Percentiles rank a stretch among this genome's conserved stretches.
phyloP scores from a whole-genome alignment of 208 protist genomes.

The Acanthamoeba comandoni region DNA sequence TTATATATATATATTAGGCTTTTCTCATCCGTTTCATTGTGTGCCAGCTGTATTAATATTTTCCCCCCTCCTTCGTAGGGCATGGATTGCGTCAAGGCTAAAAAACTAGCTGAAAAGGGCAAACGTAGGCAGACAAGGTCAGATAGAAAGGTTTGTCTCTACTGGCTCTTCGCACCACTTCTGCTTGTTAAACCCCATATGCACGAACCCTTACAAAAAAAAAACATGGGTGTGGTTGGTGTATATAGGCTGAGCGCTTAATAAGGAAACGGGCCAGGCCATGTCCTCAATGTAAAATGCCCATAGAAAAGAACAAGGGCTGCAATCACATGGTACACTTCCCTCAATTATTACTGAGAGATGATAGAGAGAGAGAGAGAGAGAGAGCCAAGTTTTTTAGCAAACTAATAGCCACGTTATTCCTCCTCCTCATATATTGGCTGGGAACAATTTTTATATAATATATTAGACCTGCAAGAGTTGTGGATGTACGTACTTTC shows the following conservation, averaged over 20 bases:
- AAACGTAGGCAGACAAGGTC: slow-evolving; percentile 7
- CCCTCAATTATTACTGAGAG: background rate
- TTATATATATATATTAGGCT: too few relatives aligned
- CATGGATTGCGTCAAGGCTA: slow-evolving; percentile 37
- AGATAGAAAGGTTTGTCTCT: slow-evolving; percentile 17
- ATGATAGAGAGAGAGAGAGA: too few relatives aligned
- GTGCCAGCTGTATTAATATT: too few relatives aligned
- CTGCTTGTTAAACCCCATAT: background rate
- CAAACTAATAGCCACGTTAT: too few relatives aligned
- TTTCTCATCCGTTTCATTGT: too few relatives aligned
- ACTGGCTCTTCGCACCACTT: background rate
- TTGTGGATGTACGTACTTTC: slow-evolving; percentile 28
- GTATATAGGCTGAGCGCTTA: slow-evolving; percentile 16
- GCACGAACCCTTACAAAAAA: too few relatives aligned
- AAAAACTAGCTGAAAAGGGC: slow-evolving; percentile 14
- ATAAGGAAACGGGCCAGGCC: slow-evolving; percentile 30
- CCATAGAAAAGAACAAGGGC: slow-evolving; percentile 65
- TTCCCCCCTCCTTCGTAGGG: background rate
- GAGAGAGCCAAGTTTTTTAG: too few relatives aligned
- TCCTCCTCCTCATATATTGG: too few relatives aligned
- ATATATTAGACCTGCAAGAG: slow-evolving; percentile 30
- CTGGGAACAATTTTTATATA: too few relatives aligned
- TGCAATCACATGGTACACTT: slow-evolving; percentile 48
- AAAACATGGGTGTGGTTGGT: background rate
- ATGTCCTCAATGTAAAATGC: slow-evolving; percentile 53